Percentiles rank a stretch among this genome's conserved stretches.
phyloP scores from a whole-genome alignment of 2,329 filamentous ascomycete species.

The Fusarium beomiforme region DNA sequence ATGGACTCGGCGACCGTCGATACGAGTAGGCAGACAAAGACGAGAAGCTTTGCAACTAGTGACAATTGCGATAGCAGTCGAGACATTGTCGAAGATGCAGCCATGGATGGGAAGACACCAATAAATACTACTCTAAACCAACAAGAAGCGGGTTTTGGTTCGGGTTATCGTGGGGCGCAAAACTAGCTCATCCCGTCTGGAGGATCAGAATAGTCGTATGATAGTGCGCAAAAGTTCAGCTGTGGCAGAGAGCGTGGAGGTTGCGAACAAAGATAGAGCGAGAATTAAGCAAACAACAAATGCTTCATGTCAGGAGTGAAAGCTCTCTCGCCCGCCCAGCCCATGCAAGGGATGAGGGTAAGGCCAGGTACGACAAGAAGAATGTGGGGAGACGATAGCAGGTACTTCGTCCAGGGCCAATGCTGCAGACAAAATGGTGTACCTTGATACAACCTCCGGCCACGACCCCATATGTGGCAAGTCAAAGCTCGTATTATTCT shows the following conservation, averaged over 20 bases:
- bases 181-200: constrained; percentile 36
- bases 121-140: constrained; percentile 31
- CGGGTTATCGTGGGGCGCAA: constrained; percentile 32
- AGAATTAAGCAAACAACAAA: constrained; percentile 14
- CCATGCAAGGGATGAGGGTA: constrained; percentile 31
- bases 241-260: background rate
- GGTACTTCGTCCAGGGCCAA: background rate
- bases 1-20: constrained; percentile 53
- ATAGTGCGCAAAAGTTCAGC: background rate
- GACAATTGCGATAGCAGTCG: constrained; percentile 24
- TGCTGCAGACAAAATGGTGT: background rate
- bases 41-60: constrained; percentile 31
- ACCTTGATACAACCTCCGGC: background rate
- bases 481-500: background rate
- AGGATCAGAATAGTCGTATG: constrained; percentile 13
- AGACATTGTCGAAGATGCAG: constrained; percentile 30
- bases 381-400: constrained; percentile 21
- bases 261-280: constrained; percentile 9
- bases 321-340: constrained; percentile 14
- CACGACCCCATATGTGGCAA: background rate
- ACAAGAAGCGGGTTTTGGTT: constrained; percentile 33
- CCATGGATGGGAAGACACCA: constrained; percentile 26
- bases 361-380: constrained; percentile 18
- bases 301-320: constrained; percentile 28
- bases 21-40: constrained; percentile 32